Evolutionary conservation across 768 basidiomycete genomes (phyloP).

Genomic region (Auricularia cornea): DNA sequence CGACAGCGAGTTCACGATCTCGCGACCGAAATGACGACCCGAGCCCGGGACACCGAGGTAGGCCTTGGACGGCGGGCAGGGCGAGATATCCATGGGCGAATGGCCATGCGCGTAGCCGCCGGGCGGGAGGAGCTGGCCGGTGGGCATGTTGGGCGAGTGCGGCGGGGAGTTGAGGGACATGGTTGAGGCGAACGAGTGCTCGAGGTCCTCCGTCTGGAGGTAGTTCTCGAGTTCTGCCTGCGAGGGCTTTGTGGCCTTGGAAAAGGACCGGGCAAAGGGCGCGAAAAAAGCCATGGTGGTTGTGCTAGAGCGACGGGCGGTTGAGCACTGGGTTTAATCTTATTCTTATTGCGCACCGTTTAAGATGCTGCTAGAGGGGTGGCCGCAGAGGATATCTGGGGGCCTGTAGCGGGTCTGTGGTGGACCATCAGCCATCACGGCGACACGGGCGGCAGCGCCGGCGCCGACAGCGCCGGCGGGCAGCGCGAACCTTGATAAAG

Average conservation of each 20-base stretch:
- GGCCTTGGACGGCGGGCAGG: constrained; percentile 30
- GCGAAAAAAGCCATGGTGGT: constrained; percentile 7
- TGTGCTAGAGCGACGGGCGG: neutral
- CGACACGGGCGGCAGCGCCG: neutral
- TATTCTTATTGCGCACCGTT: neutral
- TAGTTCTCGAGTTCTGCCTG: constrained; percentile 25
- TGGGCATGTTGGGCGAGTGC: constrained; percentile 3
- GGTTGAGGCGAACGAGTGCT: constrained; percentile 74
- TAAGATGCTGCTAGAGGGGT: too few relatives aligned
- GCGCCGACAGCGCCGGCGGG: neutral
- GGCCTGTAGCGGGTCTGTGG: neutral
- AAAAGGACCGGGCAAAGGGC: neutral
- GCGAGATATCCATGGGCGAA: constrained; percentile 74
- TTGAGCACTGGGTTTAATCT: constrained; percentile 6
- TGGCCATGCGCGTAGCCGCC: constrained; percentile 14
- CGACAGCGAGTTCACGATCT: constrained; percentile 54
- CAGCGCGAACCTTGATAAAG: neutral
- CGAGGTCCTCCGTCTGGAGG: constrained; percentile 62
- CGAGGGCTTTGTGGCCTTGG: neutral
- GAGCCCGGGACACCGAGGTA: constrained; percentile 47
- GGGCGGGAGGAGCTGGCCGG: constrained; percentile 32
- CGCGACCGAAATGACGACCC: constrained; percentile 63
- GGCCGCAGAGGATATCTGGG: neutral
- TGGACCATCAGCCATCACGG: neutral
- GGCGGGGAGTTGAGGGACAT: constrained; percentile 73